These are phyloP conservation scores for Ascodesmis nigricans DNA, from an alignment of 495 filamentous ascomycete genomes.

Conservation along the genomic window DNA sequence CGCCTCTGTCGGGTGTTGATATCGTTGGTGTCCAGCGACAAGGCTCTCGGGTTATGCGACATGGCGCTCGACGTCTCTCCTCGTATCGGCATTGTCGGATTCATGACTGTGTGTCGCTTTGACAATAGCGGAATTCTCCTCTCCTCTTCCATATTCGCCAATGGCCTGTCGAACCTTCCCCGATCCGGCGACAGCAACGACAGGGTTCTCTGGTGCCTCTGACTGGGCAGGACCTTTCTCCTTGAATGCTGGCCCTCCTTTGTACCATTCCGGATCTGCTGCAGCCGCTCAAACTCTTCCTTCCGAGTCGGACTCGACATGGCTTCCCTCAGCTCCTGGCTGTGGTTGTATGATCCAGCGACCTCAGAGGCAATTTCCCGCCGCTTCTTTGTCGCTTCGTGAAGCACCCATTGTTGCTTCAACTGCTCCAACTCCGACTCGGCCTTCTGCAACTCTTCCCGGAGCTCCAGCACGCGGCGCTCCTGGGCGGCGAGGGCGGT, in stretches of 20 bases:
- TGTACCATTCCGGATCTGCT: conserved; percentile 18
- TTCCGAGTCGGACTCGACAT: conserved; percentile 16
- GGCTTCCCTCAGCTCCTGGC: conserved; percentile 13
- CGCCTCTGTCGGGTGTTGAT: conserved; percentile 7
- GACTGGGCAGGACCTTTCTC: conserved; percentile 43
- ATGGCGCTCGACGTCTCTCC: no score
- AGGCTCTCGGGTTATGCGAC: no score
- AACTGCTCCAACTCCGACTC: conserved; percentile 53
- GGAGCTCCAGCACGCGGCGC: conserved; percentile 73
- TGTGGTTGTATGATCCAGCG: conserved; percentile 25
- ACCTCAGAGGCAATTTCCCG: conserved; percentile 35
- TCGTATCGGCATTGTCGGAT: no score
- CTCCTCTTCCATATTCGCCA: conserved; percentile 17
- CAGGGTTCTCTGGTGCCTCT: conserved; percentile 39
- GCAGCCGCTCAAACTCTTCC: conserved; percentile 13
- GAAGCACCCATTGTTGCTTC: conserved; percentile 59
- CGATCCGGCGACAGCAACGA: conserved; percentile 59
- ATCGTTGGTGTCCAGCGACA: no score
- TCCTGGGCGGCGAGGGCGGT: conserved; percentile 82
- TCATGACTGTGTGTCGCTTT: conserved; percentile 15
- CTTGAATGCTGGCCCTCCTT: conserved; percentile 22
- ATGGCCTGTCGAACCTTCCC: conserved; percentile 22
- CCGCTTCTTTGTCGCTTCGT: conserved; percentile 59
- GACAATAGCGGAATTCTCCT: conserved; percentile 1
- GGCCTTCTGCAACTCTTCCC: conserved; percentile 63